phyloP scores from a whole-genome alignment of 1,139 yeast genomes.

The Kurtzmaniella natalensis region DNA sequence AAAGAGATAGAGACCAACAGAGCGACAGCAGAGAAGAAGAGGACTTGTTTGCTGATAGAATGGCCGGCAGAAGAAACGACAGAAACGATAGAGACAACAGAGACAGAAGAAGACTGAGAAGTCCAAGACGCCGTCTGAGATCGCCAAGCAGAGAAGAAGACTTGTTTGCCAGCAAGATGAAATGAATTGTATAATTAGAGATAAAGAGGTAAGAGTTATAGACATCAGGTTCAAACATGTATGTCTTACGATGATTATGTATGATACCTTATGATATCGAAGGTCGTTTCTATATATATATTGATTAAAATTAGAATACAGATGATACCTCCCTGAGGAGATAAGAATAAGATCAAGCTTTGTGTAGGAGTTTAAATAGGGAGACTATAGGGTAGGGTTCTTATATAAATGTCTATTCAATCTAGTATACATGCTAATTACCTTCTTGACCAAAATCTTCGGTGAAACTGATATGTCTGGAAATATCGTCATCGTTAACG shows the following conservation, averaged over 20 bases:
- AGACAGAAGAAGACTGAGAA: conserved; percentile 7
- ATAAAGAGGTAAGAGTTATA: not conserved
- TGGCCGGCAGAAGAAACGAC: conserved; percentile 8
- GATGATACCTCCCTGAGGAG: no score
- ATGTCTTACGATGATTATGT: no score
- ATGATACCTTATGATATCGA: no score
- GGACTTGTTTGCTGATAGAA: conserved; percentile 35
- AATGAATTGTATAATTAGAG: not conserved
- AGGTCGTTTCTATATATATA: no score
- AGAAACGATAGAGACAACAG: conserved; percentile 2
- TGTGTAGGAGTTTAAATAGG: no score
- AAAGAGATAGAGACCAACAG: conserved; percentile 5
- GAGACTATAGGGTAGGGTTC: no score
- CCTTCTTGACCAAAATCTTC: conserved; percentile 97
- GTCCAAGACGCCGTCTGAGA: conserved; percentile 11
- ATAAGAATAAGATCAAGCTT: no score
- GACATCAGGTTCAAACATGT: no score
- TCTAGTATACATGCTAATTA: conserved; percentile 25
- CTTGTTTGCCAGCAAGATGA: conserved; percentile 31
- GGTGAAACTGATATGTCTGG: conserved; percentile 83
- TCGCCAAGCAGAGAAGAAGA: conserved; percentile 26
- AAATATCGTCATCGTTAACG: conserved; percentile 78
- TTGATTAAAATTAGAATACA: no score
- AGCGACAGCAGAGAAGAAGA: conserved; percentile 20
- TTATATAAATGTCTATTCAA: no score